Evolutionary conservation across 176 grass and related monocot genomes (phyloP).

Genomic region (Lolium rigidum): DNA sequence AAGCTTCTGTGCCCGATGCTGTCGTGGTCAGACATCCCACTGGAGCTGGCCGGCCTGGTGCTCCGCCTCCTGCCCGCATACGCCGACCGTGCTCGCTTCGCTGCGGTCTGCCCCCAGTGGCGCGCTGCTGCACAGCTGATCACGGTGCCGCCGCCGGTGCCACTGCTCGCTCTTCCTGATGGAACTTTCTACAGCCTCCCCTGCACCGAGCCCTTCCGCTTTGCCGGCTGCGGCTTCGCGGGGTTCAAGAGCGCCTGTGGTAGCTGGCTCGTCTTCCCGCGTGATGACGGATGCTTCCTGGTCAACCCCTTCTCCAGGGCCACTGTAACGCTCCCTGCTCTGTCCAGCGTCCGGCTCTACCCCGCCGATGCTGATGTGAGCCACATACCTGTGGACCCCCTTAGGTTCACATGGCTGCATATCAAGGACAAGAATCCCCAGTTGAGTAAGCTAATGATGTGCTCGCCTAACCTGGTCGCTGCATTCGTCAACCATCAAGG

Average conservation of each 20-base stretch:
- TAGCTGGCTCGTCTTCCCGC: neutral
- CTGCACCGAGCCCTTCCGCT: neutral
- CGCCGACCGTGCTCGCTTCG: constrained; percentile 26
- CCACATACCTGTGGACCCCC: neutral
- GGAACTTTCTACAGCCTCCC: neutral
- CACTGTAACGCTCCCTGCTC: neutral
- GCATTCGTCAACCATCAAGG: neutral
- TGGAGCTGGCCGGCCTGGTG: constrained; percentile 24
- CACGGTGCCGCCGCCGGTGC: neutral
- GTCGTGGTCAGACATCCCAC: constrained; percentile 39
- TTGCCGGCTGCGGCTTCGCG: neutral
- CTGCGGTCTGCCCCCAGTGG: constrained; percentile 37
- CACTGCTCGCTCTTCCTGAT: neutral
- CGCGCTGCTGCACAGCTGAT: neutral
- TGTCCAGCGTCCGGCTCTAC: neutral
- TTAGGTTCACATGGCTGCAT: neutral
- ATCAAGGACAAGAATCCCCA: constrained; percentile 4
- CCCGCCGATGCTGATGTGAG: neutral
- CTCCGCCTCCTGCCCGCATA: constrained; percentile 19
- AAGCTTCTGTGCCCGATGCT: neutral
- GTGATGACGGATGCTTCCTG: neutral
- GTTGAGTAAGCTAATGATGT: neutral
- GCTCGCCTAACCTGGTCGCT: neutral
- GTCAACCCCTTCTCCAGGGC: constrained; percentile 3
- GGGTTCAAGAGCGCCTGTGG: neutral